Evolutionary conservation across 1,284 basidiomycete species (phyloP).

Genomic region (Sphaerobolus stellatus): DNA sequence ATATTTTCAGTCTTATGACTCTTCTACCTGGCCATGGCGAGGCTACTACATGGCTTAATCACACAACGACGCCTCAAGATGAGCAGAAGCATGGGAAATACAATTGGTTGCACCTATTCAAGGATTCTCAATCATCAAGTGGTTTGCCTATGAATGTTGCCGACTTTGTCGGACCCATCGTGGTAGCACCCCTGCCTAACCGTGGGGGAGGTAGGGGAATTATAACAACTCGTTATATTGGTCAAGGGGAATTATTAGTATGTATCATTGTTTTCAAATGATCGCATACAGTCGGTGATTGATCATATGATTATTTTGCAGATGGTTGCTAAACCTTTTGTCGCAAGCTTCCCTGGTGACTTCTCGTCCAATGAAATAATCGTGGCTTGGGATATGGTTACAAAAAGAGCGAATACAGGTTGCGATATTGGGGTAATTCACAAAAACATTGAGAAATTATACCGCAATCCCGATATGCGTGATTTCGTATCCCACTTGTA

Average conservation of each 20-base stretch:
- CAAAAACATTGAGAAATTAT: too few species aligned
- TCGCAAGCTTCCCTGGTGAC: background rate
- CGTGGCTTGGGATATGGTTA: too few species aligned
- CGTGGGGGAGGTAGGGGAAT: conserved; percentile 22
- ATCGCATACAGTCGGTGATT: too few species aligned
- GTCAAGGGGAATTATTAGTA: conserved; percentile 20
- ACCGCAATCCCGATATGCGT: too few species aligned
- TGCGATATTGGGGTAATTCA: too few species aligned
- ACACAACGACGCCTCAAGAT: background rate
- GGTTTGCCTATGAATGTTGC: conserved; percentile 16
- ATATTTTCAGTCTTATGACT: conserved; percentile 3
- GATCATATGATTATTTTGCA: background rate
- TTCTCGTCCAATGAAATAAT: background rate
- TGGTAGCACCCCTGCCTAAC: conserved; percentile 12
- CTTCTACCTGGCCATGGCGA: background rate
- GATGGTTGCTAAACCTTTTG: background rate
- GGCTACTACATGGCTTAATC: conserved; percentile 1
- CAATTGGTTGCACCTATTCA: conserved; percentile 17
- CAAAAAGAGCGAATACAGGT: too few species aligned
- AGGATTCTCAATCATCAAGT: conserved; percentile 8
- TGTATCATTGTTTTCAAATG: background rate
- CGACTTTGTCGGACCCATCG: conserved; percentile 18
- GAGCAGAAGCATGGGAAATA: conserved; percentile 18
- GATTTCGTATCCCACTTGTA: too few species aligned
- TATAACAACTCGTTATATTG: conserved; percentile 16